Base-by-base conservation (phyloP, 306 rosid genomes). In the Sechiopsis laciniata region DNA sequence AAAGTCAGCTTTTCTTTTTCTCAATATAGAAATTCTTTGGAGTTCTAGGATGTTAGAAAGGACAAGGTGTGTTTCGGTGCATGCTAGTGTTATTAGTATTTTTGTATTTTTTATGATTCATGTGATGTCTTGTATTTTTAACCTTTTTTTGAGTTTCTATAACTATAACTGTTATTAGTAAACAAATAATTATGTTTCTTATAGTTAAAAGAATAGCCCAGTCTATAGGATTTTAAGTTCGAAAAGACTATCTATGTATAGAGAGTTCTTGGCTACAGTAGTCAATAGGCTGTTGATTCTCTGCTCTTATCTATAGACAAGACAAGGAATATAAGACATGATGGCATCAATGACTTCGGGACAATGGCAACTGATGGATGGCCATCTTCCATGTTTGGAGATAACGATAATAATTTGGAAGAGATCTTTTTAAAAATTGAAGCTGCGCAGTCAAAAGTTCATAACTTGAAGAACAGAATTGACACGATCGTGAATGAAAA, bases 401-500 rank as follows among this genome's bases (percentile, higher is more conserved):
- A 78, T 61, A 78, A 58, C 13, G 89, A 90, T 79, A 81, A 71
- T 69, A 73, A 79, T 26, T 71, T 85, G 75, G 82, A 77, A 55
- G 77, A 73, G 10, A 70, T 81, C 70, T 77, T 90, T 69, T 56
- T 60, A 73, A 79, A 82, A 78, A 79, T 87, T 76, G 96, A 82
- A 80, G 83, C 73, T 53, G 76, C 77, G 54, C 83, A 81, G 40
- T 83, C 84, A 15, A 81, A 71, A 71, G 83, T 88, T 69, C 80
- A 57, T 10, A 48, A 74, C 61, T 80, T 93, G 85, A 86, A 78
- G 81, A 45, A 79, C 60, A 86, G 89, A 86, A 73, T 75, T 42
- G 87, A 83, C 53, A 81, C 73, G 75, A 82, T 90, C 40, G 67
- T 83, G 65, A 73, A 72, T 55, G 89, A 86, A 81, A 86, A 85